A percentile compares a stretch with the other conserved stretches of the same genome.
phyloP scores from a whole-genome alignment of 371 early-diverging fungal species.

The Conidiobolus incongruus region DNA sequence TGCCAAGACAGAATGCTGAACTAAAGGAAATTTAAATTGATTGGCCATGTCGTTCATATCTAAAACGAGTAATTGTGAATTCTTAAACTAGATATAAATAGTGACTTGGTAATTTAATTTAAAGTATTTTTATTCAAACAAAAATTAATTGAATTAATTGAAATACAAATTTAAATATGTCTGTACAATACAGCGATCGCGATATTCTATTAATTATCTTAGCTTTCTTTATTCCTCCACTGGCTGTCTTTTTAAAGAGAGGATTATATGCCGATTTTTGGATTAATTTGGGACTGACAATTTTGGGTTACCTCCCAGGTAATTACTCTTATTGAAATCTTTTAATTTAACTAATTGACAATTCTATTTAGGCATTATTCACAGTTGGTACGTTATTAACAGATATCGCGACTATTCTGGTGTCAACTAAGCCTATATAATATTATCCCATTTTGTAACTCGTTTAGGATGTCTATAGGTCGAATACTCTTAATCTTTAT shows the following conservation, averaged over 20 bases:
- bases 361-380: neutral
- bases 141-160: no score
- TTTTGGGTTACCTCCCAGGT: slow-evolving; percentile 4
- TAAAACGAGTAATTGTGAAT: no score
- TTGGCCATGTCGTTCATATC: no score
- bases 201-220: neutral
- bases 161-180: neutral
- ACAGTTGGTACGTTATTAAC: neutral
- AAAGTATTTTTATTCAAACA: no score
- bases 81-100: no score
- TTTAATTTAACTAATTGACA: neutral
- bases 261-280: slow-evolving; percentile 4
- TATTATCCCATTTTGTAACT: no score
- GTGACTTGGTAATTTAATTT: no score
- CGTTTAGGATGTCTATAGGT: no score
- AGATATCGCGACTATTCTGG: neutral
- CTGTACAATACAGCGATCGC: neutral
- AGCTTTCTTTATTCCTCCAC: slow-evolving; percentile 3
- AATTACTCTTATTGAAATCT: neutral
- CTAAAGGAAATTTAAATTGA: no score
- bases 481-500: no score
- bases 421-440: no score
- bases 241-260: slow-evolving; percentile 4
- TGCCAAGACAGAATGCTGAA: no score
- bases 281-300: slow-evolving; percentile 4